Base-by-base conservation (phyloP, 2,329 filamentous ascomycete genomes). In the Apiospora arundinis region DNA sequence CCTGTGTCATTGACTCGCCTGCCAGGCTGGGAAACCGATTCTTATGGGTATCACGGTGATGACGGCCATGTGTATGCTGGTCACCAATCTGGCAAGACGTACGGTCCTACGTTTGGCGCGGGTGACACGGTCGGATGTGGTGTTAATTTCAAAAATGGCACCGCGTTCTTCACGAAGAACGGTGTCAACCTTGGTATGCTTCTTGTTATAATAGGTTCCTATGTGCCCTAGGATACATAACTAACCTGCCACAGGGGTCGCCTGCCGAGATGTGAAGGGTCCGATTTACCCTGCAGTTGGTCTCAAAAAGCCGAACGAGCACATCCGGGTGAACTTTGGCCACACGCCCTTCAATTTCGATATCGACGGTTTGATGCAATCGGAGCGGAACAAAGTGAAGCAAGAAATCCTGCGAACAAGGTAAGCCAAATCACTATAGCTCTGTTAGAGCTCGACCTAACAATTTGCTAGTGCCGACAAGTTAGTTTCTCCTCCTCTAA, bases 281-380 rank as follows among this genome's bases (percentile, higher is more conserved):
- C 88, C 89, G 77, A 80, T 94, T n/a, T 95, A 91, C 78, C 91
- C 91, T 25, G 84, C 86, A 0, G 83, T 92, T 32, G 90, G 91
- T n/a, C 83, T 93, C 69, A 92, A 92, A 78, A 91, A 88, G 77
- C 81, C 86, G 0, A 89, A 89, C 63, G 91, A 92, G 76, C 86
- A 89, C 74, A 79, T 92, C 71, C 82, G 85, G 72, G 88, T 86
- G 74, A 93, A 93, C 77, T 92, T 93, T 82, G 91, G 91, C 66
- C 90, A 92, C 81, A 89, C 88, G 69, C 92, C 93, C 4, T 98
- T 98, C 81, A 88, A 94, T 63, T 99, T 92, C 82, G 93, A 98
- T 80, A 98, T 99, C 76, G 94, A 98, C 81, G 89, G 89, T 72
- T 89, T 96, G 87, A 92, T 97, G 84, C 88, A 88, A 85, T 93